Conservation (phyloP, 2,329 filamentous ascomycete species). For the Bisporella sp. region DNA sequence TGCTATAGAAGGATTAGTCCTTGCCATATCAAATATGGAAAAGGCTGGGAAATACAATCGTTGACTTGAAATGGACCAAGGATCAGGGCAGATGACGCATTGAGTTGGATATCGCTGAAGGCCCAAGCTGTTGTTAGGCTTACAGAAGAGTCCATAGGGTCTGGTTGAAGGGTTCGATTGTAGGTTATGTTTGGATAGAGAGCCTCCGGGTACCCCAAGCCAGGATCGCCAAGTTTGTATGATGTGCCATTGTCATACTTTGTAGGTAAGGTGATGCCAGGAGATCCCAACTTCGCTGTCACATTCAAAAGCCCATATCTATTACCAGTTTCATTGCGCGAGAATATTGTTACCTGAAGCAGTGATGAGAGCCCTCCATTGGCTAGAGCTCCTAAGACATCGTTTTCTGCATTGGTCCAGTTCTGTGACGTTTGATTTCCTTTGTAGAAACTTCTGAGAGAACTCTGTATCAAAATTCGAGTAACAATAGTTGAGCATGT, state of each 20-base stretch:
- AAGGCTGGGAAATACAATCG: conserved; percentile 20
- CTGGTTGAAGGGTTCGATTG: conserved; percentile 14
- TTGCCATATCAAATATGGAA: conserved; percentile 45
- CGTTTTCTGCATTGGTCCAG: conserved; percentile 54
- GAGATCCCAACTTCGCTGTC: conserved; percentile 40
- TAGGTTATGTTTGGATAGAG: conserved; percentile 80
- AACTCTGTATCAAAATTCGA: conserved; percentile 50
- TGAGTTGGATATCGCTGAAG: conserved; percentile 31
- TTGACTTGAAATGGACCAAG: conserved; percentile 72
- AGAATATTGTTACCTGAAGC: conserved; percentile 68
- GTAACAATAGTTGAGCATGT: conserved; percentile 67
- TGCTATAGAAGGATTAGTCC: conserved; percentile 26
- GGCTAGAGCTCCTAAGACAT: conserved; percentile 63
- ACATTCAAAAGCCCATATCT: conserved; percentile 54
- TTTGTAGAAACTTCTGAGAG: conserved; percentile 43
- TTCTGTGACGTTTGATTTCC: conserved; percentile 50
- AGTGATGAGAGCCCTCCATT: conserved; percentile 46
- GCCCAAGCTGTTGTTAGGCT: conserved; percentile 18
- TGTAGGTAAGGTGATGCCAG: conserved; percentile 55
- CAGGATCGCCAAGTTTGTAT: conserved; percentile 48
- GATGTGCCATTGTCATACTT: conserved; percentile 45
- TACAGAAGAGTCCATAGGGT: conserved; percentile 19
- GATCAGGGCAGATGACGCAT: conserved; percentile 52
- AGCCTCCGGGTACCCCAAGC: conserved; percentile 60
- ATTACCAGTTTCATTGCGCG: conserved; percentile 55